phyloP scores from a whole-genome alignment of 2,329 filamentous ascomycete species.

The Cytospora schulzeri region DNA sequence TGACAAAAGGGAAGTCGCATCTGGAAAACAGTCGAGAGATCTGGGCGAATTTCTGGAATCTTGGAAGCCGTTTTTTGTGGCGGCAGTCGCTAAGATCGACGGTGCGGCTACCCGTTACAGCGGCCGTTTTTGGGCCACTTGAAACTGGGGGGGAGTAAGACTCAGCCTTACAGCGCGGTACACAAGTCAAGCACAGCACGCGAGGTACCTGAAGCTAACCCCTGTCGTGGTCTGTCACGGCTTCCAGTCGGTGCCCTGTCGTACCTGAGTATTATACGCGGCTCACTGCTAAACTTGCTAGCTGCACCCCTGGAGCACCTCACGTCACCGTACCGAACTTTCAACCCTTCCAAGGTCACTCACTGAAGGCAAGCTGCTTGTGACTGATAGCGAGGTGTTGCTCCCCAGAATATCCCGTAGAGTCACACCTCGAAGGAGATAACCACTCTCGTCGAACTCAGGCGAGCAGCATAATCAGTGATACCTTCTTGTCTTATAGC shows the following conservation, averaged over 20 bases:
- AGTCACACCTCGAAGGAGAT: not conserved
- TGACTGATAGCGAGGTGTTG: not conserved
- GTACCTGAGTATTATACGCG: not conserved
- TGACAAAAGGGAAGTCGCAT: conserved; percentile 1
- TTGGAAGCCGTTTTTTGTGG: not conserved
- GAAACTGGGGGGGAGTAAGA: not conserved
- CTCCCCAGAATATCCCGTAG: not conserved
- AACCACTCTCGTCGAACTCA: not conserved
- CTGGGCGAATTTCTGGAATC: conserved; percentile 4
- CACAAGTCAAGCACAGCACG: conserved; percentile 1
- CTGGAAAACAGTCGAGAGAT: conserved; percentile 4
- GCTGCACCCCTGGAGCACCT: not conserved
- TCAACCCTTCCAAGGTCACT: not conserved
- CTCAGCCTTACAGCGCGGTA: conserved; percentile 16
- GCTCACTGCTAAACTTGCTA: not conserved
- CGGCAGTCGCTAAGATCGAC: not conserved
- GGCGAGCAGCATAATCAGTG: not conserved
- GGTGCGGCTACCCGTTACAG: conserved; percentile 1
- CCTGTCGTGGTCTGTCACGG: not conserved
- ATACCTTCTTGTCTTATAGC: not conserved
- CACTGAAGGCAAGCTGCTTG: too few relatives aligned
- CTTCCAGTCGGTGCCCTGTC: not conserved
- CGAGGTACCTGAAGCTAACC: conserved; percentile 1
- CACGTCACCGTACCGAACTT: not conserved
- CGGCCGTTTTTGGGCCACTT: not conserved